phyloP scores from a whole-genome alignment of 2,329 filamentous ascomycete genomes.

The Paraconiothyrium sp. region DNA sequence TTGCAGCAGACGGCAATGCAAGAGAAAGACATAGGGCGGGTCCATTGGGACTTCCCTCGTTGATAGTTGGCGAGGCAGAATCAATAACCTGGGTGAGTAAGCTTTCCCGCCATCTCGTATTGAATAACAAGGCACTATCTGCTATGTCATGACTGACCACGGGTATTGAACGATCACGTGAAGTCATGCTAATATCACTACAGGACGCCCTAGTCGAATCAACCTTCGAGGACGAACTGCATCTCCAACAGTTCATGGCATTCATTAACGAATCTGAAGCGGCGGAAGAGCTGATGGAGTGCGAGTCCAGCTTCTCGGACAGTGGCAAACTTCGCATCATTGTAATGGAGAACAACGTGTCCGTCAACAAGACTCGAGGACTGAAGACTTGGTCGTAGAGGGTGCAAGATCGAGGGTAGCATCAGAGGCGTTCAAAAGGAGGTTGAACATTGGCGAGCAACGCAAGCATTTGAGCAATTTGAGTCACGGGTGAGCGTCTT shows the following conservation, averaged over 20 bases:
- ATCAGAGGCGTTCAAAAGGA: neutral
- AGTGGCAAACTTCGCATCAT: constrained; percentile 16
- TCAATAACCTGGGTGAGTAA: constrained; percentile 12
- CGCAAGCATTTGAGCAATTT: neutral
- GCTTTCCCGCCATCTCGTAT: neutral
- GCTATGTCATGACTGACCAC: neutral
- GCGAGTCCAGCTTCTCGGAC: constrained; percentile 16
- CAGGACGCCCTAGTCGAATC: constrained; percentile 16
- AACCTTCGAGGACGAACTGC: constrained; percentile 19
- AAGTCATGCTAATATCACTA: neutral
- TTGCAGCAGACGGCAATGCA: constrained; percentile 15
- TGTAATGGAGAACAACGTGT: constrained; percentile 19
- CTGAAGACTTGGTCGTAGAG: constrained; percentile 11
- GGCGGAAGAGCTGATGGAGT: constrained; percentile 7
- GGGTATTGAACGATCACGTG: neutral
- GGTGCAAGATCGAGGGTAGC: neutral
- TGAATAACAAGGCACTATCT: neutral
- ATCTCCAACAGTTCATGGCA: constrained; percentile 17
- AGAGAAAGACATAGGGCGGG: constrained; percentile 4
- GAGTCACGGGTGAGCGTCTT: neutral
- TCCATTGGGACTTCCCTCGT: constrained; percentile 10
- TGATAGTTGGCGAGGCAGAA: constrained; percentile 17
- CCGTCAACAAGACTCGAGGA: constrained; percentile 13
- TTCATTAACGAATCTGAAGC: constrained; percentile 18
- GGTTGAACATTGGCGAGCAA: neutral